These are phyloP conservation scores for Talaromyces proteolyticus DNA, from an alignment of 495 filamentous ascomycete species.

Conservation along the genomic window DNA sequence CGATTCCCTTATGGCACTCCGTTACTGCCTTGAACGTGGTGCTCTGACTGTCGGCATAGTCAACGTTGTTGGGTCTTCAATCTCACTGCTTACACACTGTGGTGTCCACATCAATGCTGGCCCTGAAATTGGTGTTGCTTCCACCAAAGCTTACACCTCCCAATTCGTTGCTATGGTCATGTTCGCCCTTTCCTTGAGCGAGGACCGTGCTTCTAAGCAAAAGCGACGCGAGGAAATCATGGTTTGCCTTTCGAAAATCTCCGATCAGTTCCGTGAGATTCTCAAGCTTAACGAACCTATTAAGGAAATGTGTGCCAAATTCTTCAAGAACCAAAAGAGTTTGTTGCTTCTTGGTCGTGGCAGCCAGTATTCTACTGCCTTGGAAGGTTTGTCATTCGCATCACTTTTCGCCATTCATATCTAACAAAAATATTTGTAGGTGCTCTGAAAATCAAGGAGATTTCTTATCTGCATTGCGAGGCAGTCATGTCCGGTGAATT, in stretches of 20 bases:
- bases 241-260: constrained; percentile 81
- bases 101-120: constrained; percentile 99
- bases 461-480: constrained; percentile 98
- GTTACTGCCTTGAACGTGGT: constrained; percentile 95
- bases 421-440: constrained; percentile 31
- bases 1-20: constrained; percentile 94
- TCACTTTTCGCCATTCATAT: background rate
- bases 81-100: constrained; percentile 96
- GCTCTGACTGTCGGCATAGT: constrained; percentile 96
- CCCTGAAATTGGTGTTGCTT: constrained; percentile 97
- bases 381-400: constrained; percentile 61
- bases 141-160: constrained; percentile 97
- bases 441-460: constrained; percentile 99
- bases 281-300: constrained; percentile 86
- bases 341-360: constrained; percentile 88
- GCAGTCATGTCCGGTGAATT: constrained; percentile 99
- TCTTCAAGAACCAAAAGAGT: constrained; percentile 95
- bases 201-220: constrained; percentile 92
- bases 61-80: constrained; percentile 96
- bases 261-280: constrained; percentile 85
- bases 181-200: constrained; percentile 93
- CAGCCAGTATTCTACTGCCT: constrained; percentile 92
- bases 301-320: constrained; percentile 84
- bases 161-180: constrained; percentile 99
- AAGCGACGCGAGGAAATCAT: constrained; percentile 94